Evolutionary conservation across 202 grass and related monocot genomes (phyloP).

Genomic region (Schoenoplectus triqueter): DNA sequence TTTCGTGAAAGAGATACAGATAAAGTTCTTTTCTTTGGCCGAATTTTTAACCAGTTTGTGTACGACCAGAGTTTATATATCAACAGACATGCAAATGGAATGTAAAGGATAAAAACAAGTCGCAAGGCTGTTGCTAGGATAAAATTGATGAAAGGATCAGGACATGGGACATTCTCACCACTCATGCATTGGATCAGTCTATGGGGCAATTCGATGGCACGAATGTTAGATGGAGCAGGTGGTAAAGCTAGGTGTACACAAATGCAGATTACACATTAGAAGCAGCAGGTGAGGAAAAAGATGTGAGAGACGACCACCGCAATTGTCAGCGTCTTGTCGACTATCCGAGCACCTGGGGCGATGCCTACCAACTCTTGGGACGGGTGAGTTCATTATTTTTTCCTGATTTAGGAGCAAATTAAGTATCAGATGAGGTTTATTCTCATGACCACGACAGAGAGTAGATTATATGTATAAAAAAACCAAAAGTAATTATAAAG

Average conservation of each 20-base stretch:
- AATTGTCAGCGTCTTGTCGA: constrained; percentile 25
- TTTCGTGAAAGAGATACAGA: constrained; percentile 20
- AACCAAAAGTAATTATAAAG: not conserved
- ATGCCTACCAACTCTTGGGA: constrained; percentile 11
- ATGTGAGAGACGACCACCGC: constrained; percentile 27
- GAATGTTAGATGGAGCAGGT: constrained; percentile 4
- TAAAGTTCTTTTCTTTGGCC: constrained; percentile 21
- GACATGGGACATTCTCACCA: constrained; percentile 13
- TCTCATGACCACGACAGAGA: not conserved
- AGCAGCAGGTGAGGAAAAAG: constrained; percentile 30
- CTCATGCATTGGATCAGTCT: constrained; percentile 19
- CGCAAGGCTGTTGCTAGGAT: constrained; percentile 4
- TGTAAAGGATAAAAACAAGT: constrained; percentile 18
- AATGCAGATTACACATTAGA: constrained; percentile 24
- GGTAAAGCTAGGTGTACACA: constrained; percentile 23
- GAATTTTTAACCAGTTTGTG: constrained; percentile 31
- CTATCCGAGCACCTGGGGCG: not conserved
- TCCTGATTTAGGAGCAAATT: constrained; percentile 33
- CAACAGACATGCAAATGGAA: constrained; percentile 27
- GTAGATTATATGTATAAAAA: not conserved
- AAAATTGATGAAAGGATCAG: constrained; percentile 11
- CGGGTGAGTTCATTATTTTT: constrained; percentile 8
- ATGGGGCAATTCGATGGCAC: not conserved
- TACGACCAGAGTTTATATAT: constrained; percentile 29
- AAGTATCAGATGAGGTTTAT: not conserved